Evolutionary conservation across 1,284 basidiomycete genomes (phyloP).

Genomic region (Irpex sp.): DNA sequence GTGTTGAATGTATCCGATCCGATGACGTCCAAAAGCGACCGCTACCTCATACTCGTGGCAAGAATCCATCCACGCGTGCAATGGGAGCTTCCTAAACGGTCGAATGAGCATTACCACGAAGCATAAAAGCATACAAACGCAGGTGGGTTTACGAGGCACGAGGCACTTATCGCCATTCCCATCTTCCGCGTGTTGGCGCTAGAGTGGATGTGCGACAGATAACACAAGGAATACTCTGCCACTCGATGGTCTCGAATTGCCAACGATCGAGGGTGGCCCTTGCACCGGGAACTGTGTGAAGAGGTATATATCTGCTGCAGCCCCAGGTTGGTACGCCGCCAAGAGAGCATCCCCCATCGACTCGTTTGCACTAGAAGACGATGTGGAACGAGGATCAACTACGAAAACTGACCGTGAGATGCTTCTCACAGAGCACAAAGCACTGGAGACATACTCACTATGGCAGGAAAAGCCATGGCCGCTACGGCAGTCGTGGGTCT

Average conservation of each 20-base stretch:
- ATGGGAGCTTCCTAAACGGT: background rate
- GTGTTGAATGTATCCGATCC: background rate
- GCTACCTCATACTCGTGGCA: background rate
- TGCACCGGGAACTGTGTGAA: background rate
- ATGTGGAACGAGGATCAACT: background rate
- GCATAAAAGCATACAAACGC: background rate
- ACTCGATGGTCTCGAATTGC: background rate
- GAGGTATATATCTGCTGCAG: background rate
- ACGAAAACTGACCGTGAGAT: background rate
- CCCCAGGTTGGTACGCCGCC: background rate
- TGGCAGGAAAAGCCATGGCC: slow-evolving; percentile 1
- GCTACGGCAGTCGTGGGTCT: background rate
- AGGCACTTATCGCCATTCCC: slow-evolving; percentile 1
- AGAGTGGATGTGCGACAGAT: background rate
- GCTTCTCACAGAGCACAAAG: slow-evolving; percentile 4
- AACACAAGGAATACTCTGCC: background rate
- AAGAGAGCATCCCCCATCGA: background rate
- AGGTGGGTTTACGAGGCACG: background rate
- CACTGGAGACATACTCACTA: slow-evolving; percentile 7
- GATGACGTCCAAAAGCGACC: background rate
- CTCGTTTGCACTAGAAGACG: background rate
- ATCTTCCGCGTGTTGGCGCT: slow-evolving; percentile 1
- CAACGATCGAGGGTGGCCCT: background rate
- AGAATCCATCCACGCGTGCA: background rate
- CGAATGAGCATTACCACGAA: background rate